Evolutionary conservation across 2,329 filamentous ascomycete genomes (phyloP), one percentile per base, ranked within the genome.

Genomic region (Penicillium brevicompactum): DNA sequence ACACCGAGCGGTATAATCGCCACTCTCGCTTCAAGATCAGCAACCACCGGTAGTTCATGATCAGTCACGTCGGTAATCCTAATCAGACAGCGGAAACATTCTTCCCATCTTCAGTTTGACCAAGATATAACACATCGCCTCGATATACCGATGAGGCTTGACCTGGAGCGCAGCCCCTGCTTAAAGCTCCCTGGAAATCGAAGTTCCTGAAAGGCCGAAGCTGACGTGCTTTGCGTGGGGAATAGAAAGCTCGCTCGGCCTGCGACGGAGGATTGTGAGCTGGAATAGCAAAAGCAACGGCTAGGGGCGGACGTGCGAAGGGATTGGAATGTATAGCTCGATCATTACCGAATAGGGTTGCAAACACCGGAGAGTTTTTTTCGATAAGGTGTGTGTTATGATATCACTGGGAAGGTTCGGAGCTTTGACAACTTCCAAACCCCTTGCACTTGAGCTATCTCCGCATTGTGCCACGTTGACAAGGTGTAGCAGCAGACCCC

Each of bases 151-250:
- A 34, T 2, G 8, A 7, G n/a, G 18, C 14, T 30, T 21, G 14
- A 16, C 10, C 9, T 41, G 34, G n/a, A 9, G 13, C 7, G 2
- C 27, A 41, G 14, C 37, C 52, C 47, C 46, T 52, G 38, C 16
- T 48, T 43, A 32, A 48, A 47, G 27, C 45, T 30, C 37, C 27
- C 16, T 16, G 13, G 13, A 34, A n/a, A 5, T 11, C n/a, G 21
- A 38, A 30, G 41, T 27, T 46, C 48, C 9, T 46, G n/a, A 53
- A 53, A 54, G 34, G 41, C 41, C 22, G 40, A 37, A 42, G 31
- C 51, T 64, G 59, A 60, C 55, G 62, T 62, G 62, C 53, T 64
- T 47, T 51, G 24, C 22, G 45, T 60, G 58, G 60, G 57, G 51
- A 47, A 53, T 63, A 46, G 49, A 58, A 50, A 58, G 53, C 55